Evolutionary conservation across 495 filamentous ascomycete species (phyloP).

Genomic region (Lophium mytilinum): DNA sequence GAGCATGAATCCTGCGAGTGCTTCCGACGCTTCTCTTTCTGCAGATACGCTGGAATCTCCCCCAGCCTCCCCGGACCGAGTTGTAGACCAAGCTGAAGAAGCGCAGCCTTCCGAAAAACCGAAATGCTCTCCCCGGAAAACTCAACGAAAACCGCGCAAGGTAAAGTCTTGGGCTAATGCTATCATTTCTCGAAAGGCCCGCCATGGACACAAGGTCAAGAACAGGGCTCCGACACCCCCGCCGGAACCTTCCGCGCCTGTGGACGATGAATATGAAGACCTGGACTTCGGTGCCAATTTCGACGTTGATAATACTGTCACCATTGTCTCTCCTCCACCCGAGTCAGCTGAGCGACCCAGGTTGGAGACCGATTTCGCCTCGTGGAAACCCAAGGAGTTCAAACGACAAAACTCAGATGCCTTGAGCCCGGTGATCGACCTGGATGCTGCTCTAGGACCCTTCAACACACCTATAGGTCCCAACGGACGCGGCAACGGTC

Average conservation of each 20-base stretch:
- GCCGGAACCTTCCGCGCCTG: constrained; percentile 6
- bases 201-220: constrained; percentile 16
- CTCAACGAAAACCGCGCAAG: constrained; percentile 64
- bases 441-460: constrained; percentile 90
- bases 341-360: constrained; percentile 2
- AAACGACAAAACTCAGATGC: constrained; percentile 51
- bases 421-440: constrained; percentile 75
- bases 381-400: constrained; percentile 25
- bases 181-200: constrained; percentile 59
- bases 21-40: constrained; percentile 17
- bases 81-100: constrained; percentile 8
- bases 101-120: constrained; percentile 2
- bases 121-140: constrained; percentile 38
- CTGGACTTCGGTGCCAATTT: constrained; percentile 27
- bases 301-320: constrained; percentile 29
- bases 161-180: constrained; percentile 75
- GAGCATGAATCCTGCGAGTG: constrained; percentile 1
- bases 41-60: constrained; percentile 7
- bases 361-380: constrained; percentile 18
- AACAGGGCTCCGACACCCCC: constrained; percentile 15
- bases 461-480: constrained; percentile 60
- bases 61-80: constrained; percentile 8
- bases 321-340: constrained; percentile 23
- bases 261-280: constrained; percentile 18
- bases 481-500: constrained; percentile 39